phyloP scores from a whole-genome alignment of 768 basidiomycete genomes.

The Postia placenta region DNA sequence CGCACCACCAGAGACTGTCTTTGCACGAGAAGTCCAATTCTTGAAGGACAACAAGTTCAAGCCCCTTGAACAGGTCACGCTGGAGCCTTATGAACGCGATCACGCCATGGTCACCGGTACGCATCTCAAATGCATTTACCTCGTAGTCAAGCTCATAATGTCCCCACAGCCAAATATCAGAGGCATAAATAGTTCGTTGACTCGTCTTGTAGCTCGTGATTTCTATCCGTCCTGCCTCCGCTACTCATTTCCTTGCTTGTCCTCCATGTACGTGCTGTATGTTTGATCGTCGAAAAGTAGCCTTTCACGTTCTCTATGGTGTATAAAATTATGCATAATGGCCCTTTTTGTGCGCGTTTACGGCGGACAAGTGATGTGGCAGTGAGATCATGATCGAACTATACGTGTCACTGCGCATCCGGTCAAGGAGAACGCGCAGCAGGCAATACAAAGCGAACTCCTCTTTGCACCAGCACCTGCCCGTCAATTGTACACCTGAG shows the following conservation, averaged over 20 bases:
- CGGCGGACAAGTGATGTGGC: slow-evolving; percentile 1
- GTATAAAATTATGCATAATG: background rate
- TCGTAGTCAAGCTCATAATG: background rate
- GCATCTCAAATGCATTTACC: slow-evolving; percentile 15
- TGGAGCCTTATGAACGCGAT: slow-evolving; percentile 90
- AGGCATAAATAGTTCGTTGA: slow-evolving; percentile 34
- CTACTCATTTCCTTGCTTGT: slow-evolving; percentile 5
- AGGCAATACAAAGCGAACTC: no score
- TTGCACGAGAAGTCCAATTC: slow-evolving; percentile 79
- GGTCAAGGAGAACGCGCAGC: background rate
- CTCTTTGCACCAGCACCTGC: no score
- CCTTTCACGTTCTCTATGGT: background rate
- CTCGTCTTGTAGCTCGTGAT: slow-evolving; percentile 6
- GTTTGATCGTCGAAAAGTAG: slow-evolving; percentile 12
- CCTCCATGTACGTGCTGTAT: slow-evolving; percentile 15
- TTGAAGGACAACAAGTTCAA: slow-evolving; percentile 79
- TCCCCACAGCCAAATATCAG: slow-evolving; percentile 36
- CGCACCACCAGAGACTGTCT: slow-evolving; percentile 82
- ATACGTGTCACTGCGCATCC: slow-evolving; percentile 3
- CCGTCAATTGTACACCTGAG: no score
- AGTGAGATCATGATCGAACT: slow-evolving; percentile 5
- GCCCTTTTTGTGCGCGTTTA: background rate
- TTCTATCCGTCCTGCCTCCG: slow-evolving; percentile 1
- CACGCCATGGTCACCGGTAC: slow-evolving; percentile 86
- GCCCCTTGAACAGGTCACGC: slow-evolving; percentile 91